Conservation (phyloP, 208 protist species). For the Endotrypanum monterogeii region DNA sequence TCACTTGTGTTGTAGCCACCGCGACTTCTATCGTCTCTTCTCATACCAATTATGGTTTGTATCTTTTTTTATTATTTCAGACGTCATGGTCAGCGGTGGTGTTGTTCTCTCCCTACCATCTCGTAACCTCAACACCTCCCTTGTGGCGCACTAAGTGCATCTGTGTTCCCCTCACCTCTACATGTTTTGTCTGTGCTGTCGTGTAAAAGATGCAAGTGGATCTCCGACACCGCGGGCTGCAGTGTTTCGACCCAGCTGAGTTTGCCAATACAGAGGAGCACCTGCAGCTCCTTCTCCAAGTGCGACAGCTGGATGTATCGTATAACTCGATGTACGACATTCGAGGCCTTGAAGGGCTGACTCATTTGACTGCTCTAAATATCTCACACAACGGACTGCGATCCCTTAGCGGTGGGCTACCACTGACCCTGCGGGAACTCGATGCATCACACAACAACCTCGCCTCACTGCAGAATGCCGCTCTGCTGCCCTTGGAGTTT, state of each 20-base stretch:
- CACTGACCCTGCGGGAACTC: slow-evolving; percentile 51
- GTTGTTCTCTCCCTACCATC: not conserved
- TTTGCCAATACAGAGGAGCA: slow-evolving; percentile 47
- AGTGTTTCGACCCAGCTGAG: slow-evolving; percentile 66
- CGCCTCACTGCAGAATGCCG: slow-evolving; percentile 48
- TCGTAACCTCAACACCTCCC: not conserved
- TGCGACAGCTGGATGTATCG: slow-evolving; percentile 62
- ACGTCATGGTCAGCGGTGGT: not conserved
- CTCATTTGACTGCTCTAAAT: slow-evolving; percentile 59
- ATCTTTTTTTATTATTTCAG: not conserved
- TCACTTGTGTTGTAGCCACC: too few relatives aligned
- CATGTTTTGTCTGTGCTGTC: not conserved
- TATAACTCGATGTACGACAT: slow-evolving; percentile 66
- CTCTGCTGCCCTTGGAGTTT: slow-evolving; percentile 46
- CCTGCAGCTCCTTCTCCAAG: slow-evolving; percentile 31
- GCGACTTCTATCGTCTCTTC: too few relatives aligned
- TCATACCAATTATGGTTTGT: too few relatives aligned
- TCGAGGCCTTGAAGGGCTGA: slow-evolving; percentile 56
- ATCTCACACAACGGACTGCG: slow-evolving; percentile 74
- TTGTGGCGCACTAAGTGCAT: too few relatives aligned
- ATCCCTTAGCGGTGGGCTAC: slow-evolving; percentile 47
- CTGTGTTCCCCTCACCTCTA: not conserved
- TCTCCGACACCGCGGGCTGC: slow-evolving; percentile 58
- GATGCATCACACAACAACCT: slow-evolving; percentile 83
- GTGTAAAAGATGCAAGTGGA: slow-evolving; percentile 47